Evolutionary conservation across 805 yeast species (phyloP), one percentile per base, ranked within the genome.

Genomic region (Starmerella bombicola): DNA sequence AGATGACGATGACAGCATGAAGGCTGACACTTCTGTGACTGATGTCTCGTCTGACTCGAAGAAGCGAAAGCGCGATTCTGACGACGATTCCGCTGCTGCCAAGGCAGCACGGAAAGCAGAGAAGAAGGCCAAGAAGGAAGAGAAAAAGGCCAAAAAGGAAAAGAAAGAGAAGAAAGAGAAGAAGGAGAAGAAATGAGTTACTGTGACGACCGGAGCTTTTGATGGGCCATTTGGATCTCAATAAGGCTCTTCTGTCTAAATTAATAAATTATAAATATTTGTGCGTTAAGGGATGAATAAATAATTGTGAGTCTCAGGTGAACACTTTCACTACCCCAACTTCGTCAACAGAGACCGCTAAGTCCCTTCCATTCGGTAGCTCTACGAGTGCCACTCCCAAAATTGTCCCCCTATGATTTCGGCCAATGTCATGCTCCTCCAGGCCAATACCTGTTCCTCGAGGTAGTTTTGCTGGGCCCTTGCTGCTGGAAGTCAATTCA

Each of bases 341-440:
- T 41, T 83, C 61, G 49, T 81, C 93, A 2, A 64, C 83, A 2
- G 80, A 66, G 3, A 81, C 60, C 2, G 80, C 55, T 74, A 80
- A 69, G 30, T 70, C 73, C 43, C 68, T 28, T 9, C 38, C 41
- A 8, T 26, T 28, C 2, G 29, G 70, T 0, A 83, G 83, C 8
- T 57, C 44, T 13, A 45, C 30, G 4, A 45, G 38, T 9, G 38
- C 40, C 5, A 45, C 49, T 5, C 17, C 8, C 53, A 13, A 31
- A 28, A 79, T 66, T 2, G 62, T 49, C 41, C 77, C 81, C 29
- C 64, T 67, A 43, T 74, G 79, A 32, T 62, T 63, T 37, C 64
- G 61, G 35, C 67, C 60, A 16, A 63, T 38, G 22, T 61, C 67
- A 23, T 60, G 63, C 41, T 72, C 78, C 35, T 66, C 71, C 7